phyloP scores from a whole-genome alignment of 257 asterid species.

The Plantago ovata region DNA sequence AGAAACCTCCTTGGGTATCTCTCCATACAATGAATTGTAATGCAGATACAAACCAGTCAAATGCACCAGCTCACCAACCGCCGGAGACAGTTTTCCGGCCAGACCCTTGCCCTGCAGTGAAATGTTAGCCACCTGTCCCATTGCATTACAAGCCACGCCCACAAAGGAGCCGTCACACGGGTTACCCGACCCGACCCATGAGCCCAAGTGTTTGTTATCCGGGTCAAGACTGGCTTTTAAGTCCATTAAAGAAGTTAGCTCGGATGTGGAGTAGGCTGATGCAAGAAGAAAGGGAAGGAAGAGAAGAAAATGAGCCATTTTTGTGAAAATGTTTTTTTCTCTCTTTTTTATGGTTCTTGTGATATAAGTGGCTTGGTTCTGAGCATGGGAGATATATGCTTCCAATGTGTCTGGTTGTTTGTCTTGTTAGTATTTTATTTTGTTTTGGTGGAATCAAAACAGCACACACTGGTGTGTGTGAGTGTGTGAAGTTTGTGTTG shows the following conservation, averaged over 20 bases:
- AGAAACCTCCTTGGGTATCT: conserved; percentile 65
- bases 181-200: conserved; percentile 67
- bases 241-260: conserved; percentile 55
- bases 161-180: conserved; percentile 75
- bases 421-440: too few species aligned
- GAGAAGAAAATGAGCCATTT: conserved; percentile 40
- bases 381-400: conserved; percentile 16
- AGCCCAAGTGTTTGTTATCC: conserved; percentile 43
- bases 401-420: conserved; percentile 21
- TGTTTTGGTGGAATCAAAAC: conserved; percentile 19
- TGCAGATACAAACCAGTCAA: conserved; percentile 88
- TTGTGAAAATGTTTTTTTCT: background rate
- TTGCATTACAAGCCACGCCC: conserved; percentile 79
- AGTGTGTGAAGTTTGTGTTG: conserved; percentile 20
- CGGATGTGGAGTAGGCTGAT: conserved; percentile 34
- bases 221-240: conserved; percentile 81
- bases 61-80: conserved; percentile 55
- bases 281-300: conserved; percentile 32
- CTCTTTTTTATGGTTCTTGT: background rate
- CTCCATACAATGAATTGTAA: conserved; percentile 69
- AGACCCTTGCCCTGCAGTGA: conserved; percentile 91
- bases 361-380: conserved; percentile 14
- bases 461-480: conserved; percentile 6
- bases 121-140: conserved; percentile 70
- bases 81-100: conserved; percentile 71